Percentiles rank a stretch among this genome's conserved stretches.
These are phyloP conservation scores for Marchantia polymorpha DNA, from an alignment of 225 moss, liverwort and hornwort species.

Conservation along the genomic window DNA sequence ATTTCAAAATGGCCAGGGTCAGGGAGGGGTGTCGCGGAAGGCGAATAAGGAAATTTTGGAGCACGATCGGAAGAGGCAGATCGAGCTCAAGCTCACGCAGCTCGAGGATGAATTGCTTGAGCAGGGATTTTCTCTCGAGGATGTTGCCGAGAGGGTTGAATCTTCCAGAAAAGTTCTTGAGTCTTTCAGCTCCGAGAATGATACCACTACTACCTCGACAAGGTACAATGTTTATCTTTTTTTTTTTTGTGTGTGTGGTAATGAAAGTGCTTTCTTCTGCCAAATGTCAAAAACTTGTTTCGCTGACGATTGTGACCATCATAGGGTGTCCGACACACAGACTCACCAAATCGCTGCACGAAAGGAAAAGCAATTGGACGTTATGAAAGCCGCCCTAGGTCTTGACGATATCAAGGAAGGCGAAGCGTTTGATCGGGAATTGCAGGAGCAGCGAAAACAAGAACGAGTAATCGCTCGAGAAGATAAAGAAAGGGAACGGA, in stretches of 20 bases:
- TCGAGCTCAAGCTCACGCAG: constrained; percentile 89
- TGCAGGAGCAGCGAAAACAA: constrained; percentile 96
- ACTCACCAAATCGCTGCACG: constrained; percentile 97
- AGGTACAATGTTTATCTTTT: constrained; percentile 4
- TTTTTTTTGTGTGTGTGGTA: too few species aligned
- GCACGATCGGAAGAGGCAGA: constrained; percentile 90
- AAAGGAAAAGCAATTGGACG: constrained; percentile 91
- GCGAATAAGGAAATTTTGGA: constrained; percentile 92
- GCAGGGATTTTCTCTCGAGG: constrained; percentile 73
- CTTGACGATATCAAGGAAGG: constrained; percentile 88
- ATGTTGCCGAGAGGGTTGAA: constrained; percentile 72
- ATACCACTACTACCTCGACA: constrained; percentile 35
- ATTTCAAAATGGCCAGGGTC: constrained; percentile 88
- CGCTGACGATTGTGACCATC: neutral
- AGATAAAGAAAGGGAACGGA: constrained; percentile 77
- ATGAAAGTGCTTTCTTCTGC: too few species aligned
- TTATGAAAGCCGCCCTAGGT: constrained; percentile 85
- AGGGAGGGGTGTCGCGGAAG: constrained; percentile 84
- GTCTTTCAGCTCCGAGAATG: constrained; percentile 58
- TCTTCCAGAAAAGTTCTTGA: constrained; percentile 68
- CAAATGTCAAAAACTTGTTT: too few species aligned
- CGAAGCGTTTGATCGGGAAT: constrained; percentile 93
- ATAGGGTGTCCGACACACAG: constrained; percentile 69
- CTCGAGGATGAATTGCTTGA: constrained; percentile 92
- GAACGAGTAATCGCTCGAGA: constrained; percentile 81